A percentile compares a stretch with the other conserved stretches of the same genome.
phyloP scores from a whole-genome alignment of 2,329 filamentous ascomycete genomes.

The Colletotrichum cordylinicola region DNA sequence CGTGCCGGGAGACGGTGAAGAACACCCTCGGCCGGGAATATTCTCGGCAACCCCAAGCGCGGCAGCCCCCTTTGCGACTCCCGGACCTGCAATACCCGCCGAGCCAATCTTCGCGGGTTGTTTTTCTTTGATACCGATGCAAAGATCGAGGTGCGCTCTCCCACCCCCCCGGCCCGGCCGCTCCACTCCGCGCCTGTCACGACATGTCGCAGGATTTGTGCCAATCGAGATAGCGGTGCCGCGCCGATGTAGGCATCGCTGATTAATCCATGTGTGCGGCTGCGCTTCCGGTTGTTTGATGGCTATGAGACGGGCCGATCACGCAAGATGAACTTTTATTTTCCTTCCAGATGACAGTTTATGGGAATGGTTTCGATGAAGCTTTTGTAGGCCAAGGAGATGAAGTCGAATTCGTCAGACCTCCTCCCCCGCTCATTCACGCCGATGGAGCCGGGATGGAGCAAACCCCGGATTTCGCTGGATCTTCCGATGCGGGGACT shows the following conservation, averaged over 20 bases:
- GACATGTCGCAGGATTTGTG: constrained; percentile 18
- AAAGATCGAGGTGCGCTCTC: neutral
- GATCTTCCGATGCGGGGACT: neutral
- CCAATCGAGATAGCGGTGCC: neutral
- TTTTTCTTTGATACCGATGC: neutral
- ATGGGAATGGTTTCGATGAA: no score
- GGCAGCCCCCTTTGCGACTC: neutral
- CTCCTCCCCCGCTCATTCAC: neutral
- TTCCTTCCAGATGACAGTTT: no score
- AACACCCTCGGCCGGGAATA: neutral
- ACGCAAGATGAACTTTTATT: neutral
- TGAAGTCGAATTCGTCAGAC: neutral
- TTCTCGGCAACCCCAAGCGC: neutral
- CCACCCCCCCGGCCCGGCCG: neutral
- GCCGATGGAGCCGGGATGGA: neutral
- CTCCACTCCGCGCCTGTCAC: constrained; percentile 10
- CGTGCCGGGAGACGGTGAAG: neutral
- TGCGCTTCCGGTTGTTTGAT: neutral
- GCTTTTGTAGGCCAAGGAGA: neutral
- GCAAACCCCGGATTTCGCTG: neutral
- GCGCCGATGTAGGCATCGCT: neutral
- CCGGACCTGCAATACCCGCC: neutral
- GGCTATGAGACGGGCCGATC: neutral
- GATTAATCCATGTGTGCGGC: neutral
- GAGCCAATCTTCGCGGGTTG: neutral